Evolutionary conservation across 2,329 filamentous ascomycete species (phyloP).

Genomic region (Didymella arachidicola): DNA sequence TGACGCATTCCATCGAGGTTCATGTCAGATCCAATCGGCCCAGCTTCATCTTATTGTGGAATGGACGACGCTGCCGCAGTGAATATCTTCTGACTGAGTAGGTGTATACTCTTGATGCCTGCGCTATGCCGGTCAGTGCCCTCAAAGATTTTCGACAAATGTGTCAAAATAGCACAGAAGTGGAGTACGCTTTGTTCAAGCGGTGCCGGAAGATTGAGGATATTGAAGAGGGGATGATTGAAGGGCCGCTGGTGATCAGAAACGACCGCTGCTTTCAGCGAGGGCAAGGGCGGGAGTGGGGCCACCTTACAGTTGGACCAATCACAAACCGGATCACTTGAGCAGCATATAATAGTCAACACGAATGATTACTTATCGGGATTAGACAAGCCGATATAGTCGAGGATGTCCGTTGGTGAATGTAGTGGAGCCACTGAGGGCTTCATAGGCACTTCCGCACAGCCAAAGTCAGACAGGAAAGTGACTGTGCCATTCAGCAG

Average conservation of each 20-base stretch:
- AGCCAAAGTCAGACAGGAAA: background rate
- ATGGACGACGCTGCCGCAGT: background rate
- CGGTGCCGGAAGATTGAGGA: background rate
- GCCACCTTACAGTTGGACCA: conserved; percentile 23
- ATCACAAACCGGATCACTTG: background rate
- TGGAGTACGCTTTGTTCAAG: background rate
- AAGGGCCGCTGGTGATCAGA: conserved; percentile 1
- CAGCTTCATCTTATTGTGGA: conserved; percentile 2
- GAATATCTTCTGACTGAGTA: background rate
- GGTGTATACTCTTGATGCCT: background rate
- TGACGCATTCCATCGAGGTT: background rate
- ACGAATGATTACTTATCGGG: background rate
- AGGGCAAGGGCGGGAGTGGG: conserved; percentile 10
- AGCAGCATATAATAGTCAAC: background rate
- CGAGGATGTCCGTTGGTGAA: background rate
- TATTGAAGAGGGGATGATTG: background rate
- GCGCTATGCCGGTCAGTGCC: background rate
- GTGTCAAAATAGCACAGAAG: background rate
- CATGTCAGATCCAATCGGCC: conserved; percentile 4
- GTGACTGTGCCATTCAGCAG: background rate
- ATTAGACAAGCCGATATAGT: background rate
- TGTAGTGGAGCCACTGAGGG: background rate
- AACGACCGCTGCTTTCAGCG: conserved; percentile 21
- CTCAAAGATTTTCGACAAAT: background rate
- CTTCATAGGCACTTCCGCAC: background rate